A percentile compares a stretch with the other conserved stretches of the same genome.
Evolutionary conservation across 169 alveolate genomes (phyloP).

Genomic region (Condylostoma magnum): DNA sequence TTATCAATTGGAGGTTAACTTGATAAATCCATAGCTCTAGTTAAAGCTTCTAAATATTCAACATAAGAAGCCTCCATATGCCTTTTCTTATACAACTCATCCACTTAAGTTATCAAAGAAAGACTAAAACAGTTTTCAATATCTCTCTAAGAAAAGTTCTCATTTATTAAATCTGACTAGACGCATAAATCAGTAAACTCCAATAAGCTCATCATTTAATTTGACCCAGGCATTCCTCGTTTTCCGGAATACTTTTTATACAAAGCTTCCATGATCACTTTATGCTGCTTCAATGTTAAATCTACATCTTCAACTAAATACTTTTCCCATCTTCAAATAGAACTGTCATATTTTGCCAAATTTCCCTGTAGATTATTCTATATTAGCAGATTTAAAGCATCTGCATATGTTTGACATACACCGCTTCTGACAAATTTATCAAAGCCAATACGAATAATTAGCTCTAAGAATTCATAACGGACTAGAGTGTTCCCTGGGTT

Average conservation of each 20-base stretch:
- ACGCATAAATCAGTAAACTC: slow-evolving; percentile 4
- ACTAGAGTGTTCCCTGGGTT: slow-evolving; percentile 49
- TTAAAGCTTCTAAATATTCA: slow-evolving; percentile 63
- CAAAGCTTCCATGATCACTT: not conserved
- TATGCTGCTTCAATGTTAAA: not conserved
- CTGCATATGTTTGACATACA: slow-evolving; percentile 14
- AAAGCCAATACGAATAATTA: slow-evolving; percentile 49
- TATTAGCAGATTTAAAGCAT: slow-evolving; percentile 43
- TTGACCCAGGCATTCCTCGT: slow-evolving; percentile 13
- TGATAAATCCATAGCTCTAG: slow-evolving; percentile 46
- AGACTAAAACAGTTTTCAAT: slow-evolving; percentile 14
- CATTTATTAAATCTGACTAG: not conserved
- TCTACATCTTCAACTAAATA: slow-evolving; percentile 2
- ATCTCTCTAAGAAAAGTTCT: not conserved
- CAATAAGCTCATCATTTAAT: not conserved
- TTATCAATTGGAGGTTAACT: not conserved
- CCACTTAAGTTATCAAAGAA: slow-evolving; percentile 55
- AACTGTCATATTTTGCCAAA: slow-evolving; percentile 12
- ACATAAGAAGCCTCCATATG: slow-evolving; percentile 46
- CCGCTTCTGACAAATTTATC: slow-evolving; percentile 46
- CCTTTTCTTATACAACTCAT: slow-evolving; percentile 49
- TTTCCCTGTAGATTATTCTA: slow-evolving; percentile 29
- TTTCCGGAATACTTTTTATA: slow-evolving; percentile 1
- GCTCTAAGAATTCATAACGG: slow-evolving; percentile 57
- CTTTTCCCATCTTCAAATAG: slow-evolving; percentile 4